These are phyloP conservation scores for Monilinia fructigena DNA, from an alignment of 2,329 filamentous ascomycete species.

Conservation along the genomic window DNA sequence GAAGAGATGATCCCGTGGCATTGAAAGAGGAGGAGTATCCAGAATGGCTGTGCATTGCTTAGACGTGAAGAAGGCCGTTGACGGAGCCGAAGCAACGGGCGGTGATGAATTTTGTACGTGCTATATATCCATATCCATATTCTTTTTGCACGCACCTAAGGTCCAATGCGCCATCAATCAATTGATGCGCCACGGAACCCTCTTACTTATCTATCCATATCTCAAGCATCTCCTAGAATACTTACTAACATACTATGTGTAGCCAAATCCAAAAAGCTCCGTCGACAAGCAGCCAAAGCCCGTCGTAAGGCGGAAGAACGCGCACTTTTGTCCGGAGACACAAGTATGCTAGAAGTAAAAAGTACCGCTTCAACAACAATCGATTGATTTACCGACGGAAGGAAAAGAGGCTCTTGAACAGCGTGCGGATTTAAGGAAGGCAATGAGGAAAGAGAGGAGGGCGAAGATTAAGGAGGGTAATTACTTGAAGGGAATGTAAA, in stretches of 20 bases:
- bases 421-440: slow-evolving; percentile 63
- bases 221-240: background rate
- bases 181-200: background rate
- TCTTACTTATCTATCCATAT: background rate
- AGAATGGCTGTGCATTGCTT: slow-evolving; percentile 73
- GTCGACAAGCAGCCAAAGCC: slow-evolving; percentile 67
- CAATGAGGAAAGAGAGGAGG: slow-evolving; percentile 72
- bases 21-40: slow-evolving; percentile 75
- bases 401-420: slow-evolving; percentile 49
- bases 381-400: slow-evolving; percentile 62
- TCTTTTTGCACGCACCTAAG: background rate
- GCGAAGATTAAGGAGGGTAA: slow-evolving; percentile 80
- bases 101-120: slow-evolving; percentile 79
- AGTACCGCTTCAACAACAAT: slow-evolving; percentile 75
- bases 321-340: slow-evolving; percentile 63
- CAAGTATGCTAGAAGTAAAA: slow-evolving; percentile 65
- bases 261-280: slow-evolving; percentile 86
- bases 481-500: slow-evolving; percentile 74
- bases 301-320: slow-evolving; percentile 56
- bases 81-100: slow-evolving; percentile 49
- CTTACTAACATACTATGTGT: slow-evolving; percentile 20
- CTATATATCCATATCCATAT: background rate
- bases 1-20: slow-evolving; percentile 69
- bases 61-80: slow-evolving; percentile 57
- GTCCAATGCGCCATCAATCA: background rate